Evolutionary conservation across 225 moss, liverwort and hornwort species (phyloP), one percentile per base, ranked within the genome.

Genomic region (Takakia lepidozioides): DNA sequence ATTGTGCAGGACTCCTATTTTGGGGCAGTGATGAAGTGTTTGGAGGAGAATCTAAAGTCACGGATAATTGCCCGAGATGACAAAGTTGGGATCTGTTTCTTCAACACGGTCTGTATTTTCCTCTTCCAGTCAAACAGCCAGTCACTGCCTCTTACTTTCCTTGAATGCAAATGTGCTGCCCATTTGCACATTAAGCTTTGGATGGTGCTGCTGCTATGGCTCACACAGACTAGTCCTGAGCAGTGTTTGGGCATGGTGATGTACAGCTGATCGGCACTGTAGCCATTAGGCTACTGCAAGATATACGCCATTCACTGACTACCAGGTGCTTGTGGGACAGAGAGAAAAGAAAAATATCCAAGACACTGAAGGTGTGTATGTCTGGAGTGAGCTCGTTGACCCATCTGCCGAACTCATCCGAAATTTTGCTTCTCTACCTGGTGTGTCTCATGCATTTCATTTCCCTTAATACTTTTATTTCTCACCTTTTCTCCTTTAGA

Each of bases 11-110:
- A 71, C 19, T 66, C 91, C 9, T 75, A 68, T 57, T 83, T 98
- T 59, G 75, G 76, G 55, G 73, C 81, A 61, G 81, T 91, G 28
- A 64, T 91, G 62, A 73, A 76, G 28, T 82, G 73, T 38, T 55
- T 98, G 24, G 77, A 80, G 54, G 90, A 73, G 43, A 80, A 91
- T 28, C 40, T 98, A 63, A 98, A 85, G 67, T 59, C 60, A 60
- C 75, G 91, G 46, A 81, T 98, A n/a, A 65, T 98, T 70, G 85
- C 80, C 32, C 74, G 81, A 52, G 87, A 91, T 71, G 98, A 98
- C 71, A 90, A 83, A 91, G 87, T 91, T 38, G 98, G 98, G 34
- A 71, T 98, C 13, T 91, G 98, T 45, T 98, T 91, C 57, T 98
- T 87, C 51, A 98, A 98, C 56, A 87, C 91, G 24, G 95, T 90